Evolutionary conservation across 2,329 filamentous ascomycete species (phyloP).

Genomic region (Colletotrichum sp.): DNA sequence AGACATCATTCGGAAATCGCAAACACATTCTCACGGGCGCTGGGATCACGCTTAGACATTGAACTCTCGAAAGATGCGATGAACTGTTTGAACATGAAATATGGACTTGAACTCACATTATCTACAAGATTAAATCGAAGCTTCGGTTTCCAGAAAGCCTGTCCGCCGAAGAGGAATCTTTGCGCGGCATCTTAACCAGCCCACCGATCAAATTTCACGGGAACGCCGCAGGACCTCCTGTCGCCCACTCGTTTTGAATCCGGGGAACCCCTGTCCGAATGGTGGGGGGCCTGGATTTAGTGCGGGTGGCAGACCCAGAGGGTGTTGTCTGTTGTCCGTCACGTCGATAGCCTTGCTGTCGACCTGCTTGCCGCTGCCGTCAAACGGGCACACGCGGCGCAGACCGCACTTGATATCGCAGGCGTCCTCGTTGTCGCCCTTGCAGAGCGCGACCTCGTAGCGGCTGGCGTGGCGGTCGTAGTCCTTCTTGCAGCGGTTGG

Average conservation of each 20-base stretch:
- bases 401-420: slow-evolving; percentile 6
- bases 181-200: background rate
- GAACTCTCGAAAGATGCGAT: background rate
- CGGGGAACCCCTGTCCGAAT: background rate
- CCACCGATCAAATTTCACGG: background rate
- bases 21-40: background rate
- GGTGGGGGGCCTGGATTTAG: background rate
- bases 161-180: background rate
- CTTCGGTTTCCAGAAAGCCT: background rate
- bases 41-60: background rate
- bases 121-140: background rate
- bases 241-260: background rate
- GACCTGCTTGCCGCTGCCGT: background rate
- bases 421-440: background rate
- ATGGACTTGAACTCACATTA: background rate
- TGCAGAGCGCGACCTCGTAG: slow-evolving; percentile 8
- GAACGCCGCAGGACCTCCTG: background rate
- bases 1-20: background rate
- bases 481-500: background rate
- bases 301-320: slow-evolving; percentile 2
- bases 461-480: slow-evolving; percentile 4
- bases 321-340: background rate
- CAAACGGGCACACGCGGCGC: background rate
- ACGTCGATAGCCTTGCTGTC: slow-evolving; percentile 7
- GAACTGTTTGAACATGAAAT: background rate